Percentiles rank a stretch among this genome's conserved stretches.
Evolutionary conservation across 805 yeast species (phyloP).

Genomic region (Yamadazyma akitaensis): DNA sequence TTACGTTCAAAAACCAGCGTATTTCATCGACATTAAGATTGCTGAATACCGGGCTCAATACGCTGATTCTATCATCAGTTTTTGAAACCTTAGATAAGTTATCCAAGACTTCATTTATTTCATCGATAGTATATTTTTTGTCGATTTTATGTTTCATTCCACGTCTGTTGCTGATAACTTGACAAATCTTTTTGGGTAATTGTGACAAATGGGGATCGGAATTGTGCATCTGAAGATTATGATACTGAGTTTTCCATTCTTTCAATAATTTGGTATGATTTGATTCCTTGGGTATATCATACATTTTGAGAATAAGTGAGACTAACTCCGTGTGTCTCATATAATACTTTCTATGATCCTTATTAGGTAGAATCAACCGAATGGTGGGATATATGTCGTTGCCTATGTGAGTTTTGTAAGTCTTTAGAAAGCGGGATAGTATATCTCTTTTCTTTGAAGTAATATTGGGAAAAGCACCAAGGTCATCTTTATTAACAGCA

Average conservation of each 20-base stretch:
- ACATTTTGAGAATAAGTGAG: slow-evolving; percentile 41
- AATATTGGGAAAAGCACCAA: slow-evolving; percentile 23
- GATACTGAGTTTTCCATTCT: slow-evolving; percentile 37
- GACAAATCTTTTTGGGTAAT: slow-evolving; percentile 48
- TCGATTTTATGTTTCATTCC: slow-evolving; percentile 34
- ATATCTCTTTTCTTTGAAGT: slow-evolving; percentile 25
- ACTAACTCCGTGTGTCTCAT: slow-evolving; percentile 65
- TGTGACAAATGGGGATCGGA: slow-evolving; percentile 27
- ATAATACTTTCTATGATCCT: slow-evolving; percentile 60
- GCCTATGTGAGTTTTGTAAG: slow-evolving; percentile 38
- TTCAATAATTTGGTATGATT: slow-evolving; percentile 48
- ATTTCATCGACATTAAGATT: slow-evolving; percentile 60
- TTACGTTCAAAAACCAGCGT: slow-evolving; percentile 63
- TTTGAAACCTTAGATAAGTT: slow-evolving; percentile 22
- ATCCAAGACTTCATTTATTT: slow-evolving; percentile 31
- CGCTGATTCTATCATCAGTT: slow-evolving; percentile 34
- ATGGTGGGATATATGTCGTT: slow-evolving; percentile 63
- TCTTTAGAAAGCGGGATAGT: slow-evolving; percentile 26
- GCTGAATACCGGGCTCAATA: slow-evolving; percentile 50
- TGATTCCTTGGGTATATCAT: slow-evolving; percentile 58
- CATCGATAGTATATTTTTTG: slow-evolving; percentile 21
- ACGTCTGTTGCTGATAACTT: slow-evolving; percentile 50
- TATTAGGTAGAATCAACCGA: slow-evolving; percentile 57
- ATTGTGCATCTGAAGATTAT: slow-evolving; percentile 24
- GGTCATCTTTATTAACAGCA: slow-evolving; percentile 23